These are phyloP conservation scores for Ophiostoma montium DNA, from an alignment of 2,329 filamentous ascomycete genomes.

Conservation along the genomic window DNA sequence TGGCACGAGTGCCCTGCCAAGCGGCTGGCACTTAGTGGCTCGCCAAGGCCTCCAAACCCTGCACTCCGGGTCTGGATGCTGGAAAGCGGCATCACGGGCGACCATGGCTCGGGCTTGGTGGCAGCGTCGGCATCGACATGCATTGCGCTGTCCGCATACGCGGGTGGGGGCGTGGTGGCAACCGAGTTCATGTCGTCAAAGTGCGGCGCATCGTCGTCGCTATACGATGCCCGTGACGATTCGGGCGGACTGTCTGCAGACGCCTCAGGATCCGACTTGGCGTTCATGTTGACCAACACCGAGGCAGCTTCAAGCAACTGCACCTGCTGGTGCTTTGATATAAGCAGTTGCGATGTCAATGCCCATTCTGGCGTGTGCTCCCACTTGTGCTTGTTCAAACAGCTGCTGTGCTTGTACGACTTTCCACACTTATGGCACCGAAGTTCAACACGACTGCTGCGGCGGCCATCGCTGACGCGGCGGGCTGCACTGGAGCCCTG, in stretches of 20 bases:
- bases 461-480: conserved; percentile 73
- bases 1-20: neutral
- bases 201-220: conserved; percentile 56
- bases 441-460: conserved; percentile 69
- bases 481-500: conserved; percentile 23
- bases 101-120: conserved; percentile 21
- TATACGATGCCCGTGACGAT: conserved; percentile 53
- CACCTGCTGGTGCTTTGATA: conserved; percentile 98
- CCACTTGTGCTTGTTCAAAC: conserved; percentile 99
- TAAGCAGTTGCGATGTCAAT: conserved; percentile 89
- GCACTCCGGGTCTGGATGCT: too few relatives aligned
- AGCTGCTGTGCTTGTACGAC: conserved; percentile 99
- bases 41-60: neutral
- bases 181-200: conserved; percentile 48
- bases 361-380: conserved; percentile 98
- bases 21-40: neutral
- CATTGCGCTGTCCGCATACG: conserved; percentile 45
- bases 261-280: neutral
- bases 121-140: conserved; percentile 28
- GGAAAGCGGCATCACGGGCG: conserved; percentile 13
- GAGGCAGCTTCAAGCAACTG: conserved; percentile 93
- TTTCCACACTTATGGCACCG: conserved; percentile 97
- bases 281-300: conserved; percentile 86
- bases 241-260: conserved; percentile 40
- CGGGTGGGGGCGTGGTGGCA: conserved; percentile 81